Conservation (phyloP, 495 filamentous ascomycete species). For the Hypoxylon lienhwacheense region DNA sequence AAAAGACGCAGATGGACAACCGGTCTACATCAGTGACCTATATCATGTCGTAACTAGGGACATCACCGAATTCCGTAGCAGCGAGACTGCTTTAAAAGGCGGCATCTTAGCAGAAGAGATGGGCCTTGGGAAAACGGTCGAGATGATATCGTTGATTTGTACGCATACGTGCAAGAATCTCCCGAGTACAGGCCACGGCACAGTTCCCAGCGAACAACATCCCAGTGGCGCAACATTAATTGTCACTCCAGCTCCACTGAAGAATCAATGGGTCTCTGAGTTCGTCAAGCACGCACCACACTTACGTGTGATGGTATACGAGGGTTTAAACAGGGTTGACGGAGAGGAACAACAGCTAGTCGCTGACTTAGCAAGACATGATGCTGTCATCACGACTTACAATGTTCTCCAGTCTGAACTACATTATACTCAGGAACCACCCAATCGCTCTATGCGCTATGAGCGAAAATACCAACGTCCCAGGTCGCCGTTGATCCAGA, state of each 20-base stretch:
- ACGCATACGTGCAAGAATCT: slow-evolving; percentile 53
- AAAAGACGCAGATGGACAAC: slow-evolving; percentile 40
- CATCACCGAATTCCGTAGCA: slow-evolving; percentile 48
- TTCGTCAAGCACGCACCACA: slow-evolving; percentile 61
- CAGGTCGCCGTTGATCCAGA: slow-evolving; percentile 72
- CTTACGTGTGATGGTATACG: slow-evolving; percentile 47
- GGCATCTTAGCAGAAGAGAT: slow-evolving; percentile 91
- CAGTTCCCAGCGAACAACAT: slow-evolving; percentile 44
- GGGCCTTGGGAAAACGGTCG: slow-evolving; percentile 94
- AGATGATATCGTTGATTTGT: slow-evolving; percentile 76
- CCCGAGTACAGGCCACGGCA: slow-evolving; percentile 22
- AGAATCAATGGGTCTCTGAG: slow-evolving; percentile 87
- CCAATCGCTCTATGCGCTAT: slow-evolving; percentile 66
- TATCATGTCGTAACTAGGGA: slow-evolving; percentile 63
- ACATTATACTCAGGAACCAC: slow-evolving; percentile 67
- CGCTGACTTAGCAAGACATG: slow-evolving; percentile 56
- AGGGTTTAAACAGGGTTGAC: slow-evolving; percentile 49
- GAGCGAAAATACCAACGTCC: slow-evolving; percentile 65
- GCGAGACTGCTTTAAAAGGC: slow-evolving; percentile 54
- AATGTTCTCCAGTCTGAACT: slow-evolving; percentile 74
- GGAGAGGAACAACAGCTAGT: slow-evolving; percentile 46
- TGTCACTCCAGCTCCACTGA: slow-evolving; percentile 77
- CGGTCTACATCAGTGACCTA: slow-evolving; percentile 59
- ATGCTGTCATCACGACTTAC: slow-evolving; percentile 89
- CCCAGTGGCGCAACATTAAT: slow-evolving; percentile 74